Conservation (phyloP, 2,329 filamentous ascomycete species). For the Hypomyces perniciosus region DNA sequence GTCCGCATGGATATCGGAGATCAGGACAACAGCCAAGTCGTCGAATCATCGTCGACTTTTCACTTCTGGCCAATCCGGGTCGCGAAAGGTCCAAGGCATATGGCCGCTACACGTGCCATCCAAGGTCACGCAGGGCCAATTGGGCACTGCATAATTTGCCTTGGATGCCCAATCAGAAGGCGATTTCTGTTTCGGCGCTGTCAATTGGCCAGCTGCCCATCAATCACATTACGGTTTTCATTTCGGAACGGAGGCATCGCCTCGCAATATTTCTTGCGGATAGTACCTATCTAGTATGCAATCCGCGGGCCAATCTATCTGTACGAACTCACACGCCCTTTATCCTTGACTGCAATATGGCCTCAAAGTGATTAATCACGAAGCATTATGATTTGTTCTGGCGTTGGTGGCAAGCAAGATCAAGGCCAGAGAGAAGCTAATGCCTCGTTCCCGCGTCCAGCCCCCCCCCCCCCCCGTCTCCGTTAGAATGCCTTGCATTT, state of each 20-base stretch:
- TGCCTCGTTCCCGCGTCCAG: constrained; percentile 15
- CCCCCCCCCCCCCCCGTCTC: constrained; percentile 9
- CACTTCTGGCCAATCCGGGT: constrained; percentile 6
- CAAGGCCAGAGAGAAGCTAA: constrained; percentile 3
- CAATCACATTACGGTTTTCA: constrained; percentile 24
- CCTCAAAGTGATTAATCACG: not conserved
- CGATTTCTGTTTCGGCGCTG: constrained; percentile 13
- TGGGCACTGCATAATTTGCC: constrained; percentile 17
- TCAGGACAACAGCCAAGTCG: not conserved
- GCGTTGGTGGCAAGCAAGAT: constrained; percentile 1
- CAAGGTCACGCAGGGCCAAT: constrained; percentile 11
- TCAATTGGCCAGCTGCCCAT: constrained; percentile 24
- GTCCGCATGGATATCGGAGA: not conserved
- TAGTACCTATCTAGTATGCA: too few species aligned
- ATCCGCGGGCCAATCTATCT: too few species aligned
- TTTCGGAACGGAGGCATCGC: constrained; percentile 15
- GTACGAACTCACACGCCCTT: too few species aligned
- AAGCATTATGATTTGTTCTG: not conserved
- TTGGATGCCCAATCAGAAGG: constrained; percentile 21
- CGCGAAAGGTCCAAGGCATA: not conserved
- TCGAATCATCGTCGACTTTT: too few species aligned
- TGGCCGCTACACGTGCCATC: constrained; percentile 8
- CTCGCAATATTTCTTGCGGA: not conserved
- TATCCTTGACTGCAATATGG: too few species aligned
- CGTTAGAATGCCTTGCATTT: constrained; percentile 16